phyloP scores from a whole-genome alignment of 2,329 filamentous ascomycete genomes.

The Amauroascus niger region DNA sequence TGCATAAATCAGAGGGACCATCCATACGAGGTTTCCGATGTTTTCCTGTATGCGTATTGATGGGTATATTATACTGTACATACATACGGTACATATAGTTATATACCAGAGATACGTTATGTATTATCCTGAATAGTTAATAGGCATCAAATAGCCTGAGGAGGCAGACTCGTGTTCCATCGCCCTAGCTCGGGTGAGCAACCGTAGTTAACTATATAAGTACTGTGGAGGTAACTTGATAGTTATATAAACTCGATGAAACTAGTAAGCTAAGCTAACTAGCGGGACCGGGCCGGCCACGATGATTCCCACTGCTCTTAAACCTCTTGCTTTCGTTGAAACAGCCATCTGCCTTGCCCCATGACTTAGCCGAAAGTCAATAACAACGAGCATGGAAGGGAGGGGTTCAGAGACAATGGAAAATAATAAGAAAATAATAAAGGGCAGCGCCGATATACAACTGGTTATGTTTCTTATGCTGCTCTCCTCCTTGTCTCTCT shows the following conservation, averaged over 20 bases:
- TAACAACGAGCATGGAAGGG: not conserved
- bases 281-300: constrained; percentile 9
- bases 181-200: not conserved
- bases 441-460: not conserved
- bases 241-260: not conserved
- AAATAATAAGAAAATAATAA: not conserved
- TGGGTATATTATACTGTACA: not conserved
- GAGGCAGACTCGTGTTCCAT: constrained; percentile 5
- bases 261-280: not conserved
- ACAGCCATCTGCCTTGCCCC: not conserved
- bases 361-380: not conserved
- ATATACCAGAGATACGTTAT: no score
- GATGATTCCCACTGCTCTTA: not conserved
- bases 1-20: not conserved
- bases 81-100: not conserved
- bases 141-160: not conserved
- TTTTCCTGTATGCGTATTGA: not conserved
- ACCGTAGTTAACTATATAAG: not conserved
- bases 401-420: not conserved
- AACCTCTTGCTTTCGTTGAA: not conserved
- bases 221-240: no score
- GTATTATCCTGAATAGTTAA: no score
- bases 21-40: not conserved
- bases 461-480: not conserved
- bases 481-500: not conserved